Evolutionary conservation across 2,329 filamentous ascomycete species (phyloP).

Genomic region (Neodidymelliopsis sp.): DNA sequence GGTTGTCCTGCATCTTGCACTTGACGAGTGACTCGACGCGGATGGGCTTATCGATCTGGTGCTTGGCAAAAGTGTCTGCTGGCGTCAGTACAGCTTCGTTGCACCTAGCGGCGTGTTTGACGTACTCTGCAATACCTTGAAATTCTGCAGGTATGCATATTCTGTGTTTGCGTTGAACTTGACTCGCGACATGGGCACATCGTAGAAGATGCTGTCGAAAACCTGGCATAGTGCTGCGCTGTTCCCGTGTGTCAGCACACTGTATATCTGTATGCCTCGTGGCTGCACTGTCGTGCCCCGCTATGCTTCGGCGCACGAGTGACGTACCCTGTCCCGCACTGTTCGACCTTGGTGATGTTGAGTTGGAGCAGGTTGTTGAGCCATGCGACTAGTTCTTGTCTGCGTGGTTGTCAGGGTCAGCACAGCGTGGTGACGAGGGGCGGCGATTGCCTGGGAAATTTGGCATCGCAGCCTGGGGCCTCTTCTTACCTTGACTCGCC

Average conservation of each 20-base stretch:
- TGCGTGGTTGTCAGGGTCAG: slow-evolving; percentile 52
- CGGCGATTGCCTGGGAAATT: slow-evolving; percentile 28
- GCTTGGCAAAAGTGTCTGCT: slow-evolving; percentile 82
- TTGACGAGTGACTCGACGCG: slow-evolving; percentile 90
- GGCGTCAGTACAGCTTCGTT: slow-evolving; percentile 5
- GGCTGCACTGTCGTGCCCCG: slow-evolving; percentile 7
- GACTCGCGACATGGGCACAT: slow-evolving; percentile 93
- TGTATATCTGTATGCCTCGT: slow-evolving; percentile 2
- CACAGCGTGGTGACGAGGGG: slow-evolving; percentile 25
- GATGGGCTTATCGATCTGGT: slow-evolving; percentile 87
- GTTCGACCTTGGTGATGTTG: slow-evolving; percentile 97
- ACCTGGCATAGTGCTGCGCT: slow-evolving; percentile 97
- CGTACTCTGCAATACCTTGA: slow-evolving; percentile 96
- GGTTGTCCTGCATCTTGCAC: slow-evolving; percentile 99
- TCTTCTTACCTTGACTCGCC: slow-evolving; percentile 68
- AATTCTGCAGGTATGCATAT: slow-evolving; percentile 98
- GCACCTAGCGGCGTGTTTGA: slow-evolving; percentile 23
- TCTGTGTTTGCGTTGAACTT: slow-evolving; percentile 98
- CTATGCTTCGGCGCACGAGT: slow-evolving; percentile 15
- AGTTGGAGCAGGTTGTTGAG: slow-evolving; percentile 97
- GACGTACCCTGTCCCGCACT: slow-evolving; percentile 94
- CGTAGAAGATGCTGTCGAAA: slow-evolving; percentile 97
- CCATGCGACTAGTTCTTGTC: slow-evolving; percentile 96
- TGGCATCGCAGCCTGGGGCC: slow-evolving; percentile 21
- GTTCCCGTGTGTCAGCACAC: slow-evolving; percentile 28